Base-by-base conservation (phyloP, 768 basidiomycete genomes). In the Russula lepida region DNA sequence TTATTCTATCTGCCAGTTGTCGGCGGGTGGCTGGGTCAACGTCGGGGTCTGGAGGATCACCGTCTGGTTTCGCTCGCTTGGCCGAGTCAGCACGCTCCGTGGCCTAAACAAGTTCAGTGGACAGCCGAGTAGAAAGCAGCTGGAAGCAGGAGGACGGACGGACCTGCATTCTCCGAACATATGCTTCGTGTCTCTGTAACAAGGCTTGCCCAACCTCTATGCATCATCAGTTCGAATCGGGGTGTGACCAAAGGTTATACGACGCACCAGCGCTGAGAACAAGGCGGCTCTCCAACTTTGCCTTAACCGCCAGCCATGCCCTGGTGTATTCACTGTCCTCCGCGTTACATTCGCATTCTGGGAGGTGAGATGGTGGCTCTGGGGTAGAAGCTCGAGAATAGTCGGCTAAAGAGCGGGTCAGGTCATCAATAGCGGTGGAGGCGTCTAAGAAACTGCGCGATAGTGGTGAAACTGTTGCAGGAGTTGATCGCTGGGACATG, bases 121-220 rank as follows among this genome's bases (percentile, higher is more conserved):
- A n/a, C 21, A 46, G 44, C 17, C 19, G n/a, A 28, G 23, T 8
- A 23, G 46, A 49, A 33, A 13, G 50, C n/a, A 23, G 25, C 1
- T n/a, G 6, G 17, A 60, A 33, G 12, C n/a, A n/a, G 23, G n/a
- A 73, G 78, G 49, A n/a, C 65, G 83, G 9, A 44, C 43, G 43
- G 3, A 44, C 84, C 81, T 89, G 84, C 58, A 84, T 82, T 68
- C 80, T 79, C 51, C 85, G 82, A 30, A 92, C 84, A 72, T 90
- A 91, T 3, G 88, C 89, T 74, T 95, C 93, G 70, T 95, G 92
- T 62, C 86, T 78, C 68, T 89, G 84, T 51, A 97, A 72, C 50
- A 97, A 74, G 4, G 94, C 93, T 72, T 93, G 90, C 13, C 93
- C 93, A 30, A 95, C 86, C 78, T 95, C 92, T 92, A 66, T 28